Base-by-base conservation (phyloP, 208 protist species). In the Leishmania gerbilli region DNA sequence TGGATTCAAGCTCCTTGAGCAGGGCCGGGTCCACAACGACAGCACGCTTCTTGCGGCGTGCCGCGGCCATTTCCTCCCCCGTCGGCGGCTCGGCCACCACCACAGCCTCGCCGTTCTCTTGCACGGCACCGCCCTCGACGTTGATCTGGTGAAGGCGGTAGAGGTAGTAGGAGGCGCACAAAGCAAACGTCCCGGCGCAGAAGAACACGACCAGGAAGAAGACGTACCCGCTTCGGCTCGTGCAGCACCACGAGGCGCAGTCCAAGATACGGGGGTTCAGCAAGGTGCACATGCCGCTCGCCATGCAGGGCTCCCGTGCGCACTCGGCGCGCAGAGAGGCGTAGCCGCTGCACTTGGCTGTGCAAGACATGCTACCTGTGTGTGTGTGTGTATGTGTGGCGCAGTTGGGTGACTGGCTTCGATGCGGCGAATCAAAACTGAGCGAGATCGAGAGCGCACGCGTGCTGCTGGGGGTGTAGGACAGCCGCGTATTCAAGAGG, bases 151-250 rank as follows among this genome's bases (percentile, higher is more conserved):
- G 94, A 49, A 97, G 91, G 1, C 94, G 89, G 74, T 93, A 78
- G 5, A 97, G 81, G 69, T 95, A 97, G 80, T 95, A 95, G 71
- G 83, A 84, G 42, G 80, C 82, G 34, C 89, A 92, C 79, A 95
- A 76, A 9, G 87, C 81, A 67, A 95, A 95, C 27, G 89, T 89
- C 53, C 94, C 94, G 15, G 88, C 77, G 81, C 86, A 92, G 77
- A 96, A 91, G 82, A 95, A 94, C 55, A 97, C 74, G 3, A 96
- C 89, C 27, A 95, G 86, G 51, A 95, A 94, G 67, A 97, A 95
- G 47, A 94, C 86, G 75, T 92, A 91, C 45, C 84, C 81, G 60
- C 91, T 93, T 34, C 90, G 84, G 56, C 87, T 91, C 62, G 84
- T 68, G 79, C 94, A 97, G 78, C 94, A 97, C 94, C 94, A 97